Percentiles rank a stretch among this genome's conserved stretches.
These are phyloP conservation scores for Marchantia polymorpha DNA, from an alignment of 225 moss, liverwort and hornwort genomes.

Conservation along the genomic window DNA sequence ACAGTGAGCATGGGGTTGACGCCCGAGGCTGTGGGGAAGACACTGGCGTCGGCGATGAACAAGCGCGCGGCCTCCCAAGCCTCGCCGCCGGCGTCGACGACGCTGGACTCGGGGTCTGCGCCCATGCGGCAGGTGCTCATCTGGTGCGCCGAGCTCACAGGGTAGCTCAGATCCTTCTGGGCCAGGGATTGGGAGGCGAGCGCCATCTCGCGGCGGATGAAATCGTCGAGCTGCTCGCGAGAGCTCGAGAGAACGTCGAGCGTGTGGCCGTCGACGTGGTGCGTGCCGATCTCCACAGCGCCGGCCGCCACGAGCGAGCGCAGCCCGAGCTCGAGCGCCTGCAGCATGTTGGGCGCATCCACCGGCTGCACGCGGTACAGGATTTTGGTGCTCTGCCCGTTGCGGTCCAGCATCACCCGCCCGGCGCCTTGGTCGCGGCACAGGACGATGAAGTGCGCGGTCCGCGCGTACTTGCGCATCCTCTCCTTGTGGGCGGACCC, in stretches of 20 bases:
- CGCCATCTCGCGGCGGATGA: slow-evolving; percentile 34
- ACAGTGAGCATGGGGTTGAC: slow-evolving; percentile 94
- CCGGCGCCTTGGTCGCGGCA: slow-evolving; percentile 59
- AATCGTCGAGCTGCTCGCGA: slow-evolving; percentile 42
- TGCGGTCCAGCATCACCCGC: slow-evolving; percentile 38
- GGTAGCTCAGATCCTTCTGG: slow-evolving; percentile 31
- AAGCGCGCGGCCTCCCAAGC: slow-evolving; percentile 75
- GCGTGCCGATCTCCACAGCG: slow-evolving; percentile 64
- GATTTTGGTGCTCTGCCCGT: slow-evolving; percentile 28
- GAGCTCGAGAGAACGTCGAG: slow-evolving; percentile 37
- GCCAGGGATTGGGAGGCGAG: slow-evolving; percentile 19
- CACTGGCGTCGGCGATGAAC: slow-evolving; percentile 68
- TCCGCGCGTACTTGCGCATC: slow-evolving; percentile 66
- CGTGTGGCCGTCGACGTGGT: slow-evolving; percentile 59
- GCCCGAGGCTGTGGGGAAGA: slow-evolving; percentile 67
- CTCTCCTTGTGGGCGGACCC: slow-evolving; percentile 58
- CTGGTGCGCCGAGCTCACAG: slow-evolving; percentile 66
- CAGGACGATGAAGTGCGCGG: slow-evolving; percentile 56
- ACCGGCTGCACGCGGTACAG: slow-evolving; percentile 36
- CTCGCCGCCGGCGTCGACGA: slow-evolving; percentile 59
- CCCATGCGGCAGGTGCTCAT: slow-evolving; percentile 92
- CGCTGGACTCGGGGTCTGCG: slow-evolving; percentile 40
- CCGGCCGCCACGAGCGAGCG: slow-evolving; percentile 71
- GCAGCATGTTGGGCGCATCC: slow-evolving; percentile 44
- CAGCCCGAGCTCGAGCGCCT: slow-evolving; percentile 50